Percentiles rank a stretch among this genome's conserved stretches.
phyloP scores from a whole-genome alignment of 192 early-diverging fungal species.

The Linnemannia hyalina region DNA sequence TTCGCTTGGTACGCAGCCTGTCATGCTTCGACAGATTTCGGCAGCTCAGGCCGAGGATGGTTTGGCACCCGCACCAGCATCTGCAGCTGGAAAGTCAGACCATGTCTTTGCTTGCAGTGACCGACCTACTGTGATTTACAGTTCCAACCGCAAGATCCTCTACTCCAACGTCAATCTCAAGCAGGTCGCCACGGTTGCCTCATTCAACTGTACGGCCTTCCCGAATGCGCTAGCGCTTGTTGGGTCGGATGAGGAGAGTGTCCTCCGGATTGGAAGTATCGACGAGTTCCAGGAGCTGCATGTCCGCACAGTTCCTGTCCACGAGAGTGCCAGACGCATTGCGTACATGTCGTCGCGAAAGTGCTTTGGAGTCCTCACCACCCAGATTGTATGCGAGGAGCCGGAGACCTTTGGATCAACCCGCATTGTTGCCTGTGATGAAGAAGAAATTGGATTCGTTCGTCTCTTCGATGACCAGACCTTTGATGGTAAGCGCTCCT shows the following conservation, averaged over 20 bases:
- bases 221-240: slow-evolving; percentile 73
- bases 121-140: slow-evolving; percentile 85
- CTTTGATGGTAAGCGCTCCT: slow-evolving; percentile 74
- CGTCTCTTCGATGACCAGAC: slow-evolving; percentile 78
- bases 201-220: slow-evolving; percentile 68
- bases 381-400: slow-evolving; percentile 43
- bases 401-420: slow-evolving; percentile 33
- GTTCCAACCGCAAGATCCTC: slow-evolving; percentile 74
- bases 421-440: slow-evolving; percentile 28
- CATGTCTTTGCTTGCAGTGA: slow-evolving; percentile 88
- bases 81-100: background rate
- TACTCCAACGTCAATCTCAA: slow-evolving; percentile 87
- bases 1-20: slow-evolving; percentile 83
- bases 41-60: background rate
- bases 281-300: slow-evolving; percentile 92
- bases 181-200: slow-evolving; percentile 73
- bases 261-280: slow-evolving; percentile 79
- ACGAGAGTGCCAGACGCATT: slow-evolving; percentile 79
- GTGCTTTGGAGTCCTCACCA: slow-evolving; percentile 77
- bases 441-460: slow-evolving; percentile 60
- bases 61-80: background rate
- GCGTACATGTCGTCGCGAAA: slow-evolving; percentile 65
- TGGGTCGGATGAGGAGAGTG: slow-evolving; percentile 62
- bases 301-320: slow-evolving; percentile 73
- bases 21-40: slow-evolving; percentile 65